Base-by-base conservation (phyloP, 768 basidiomycete species). In the Ramaria sp. region DNA sequence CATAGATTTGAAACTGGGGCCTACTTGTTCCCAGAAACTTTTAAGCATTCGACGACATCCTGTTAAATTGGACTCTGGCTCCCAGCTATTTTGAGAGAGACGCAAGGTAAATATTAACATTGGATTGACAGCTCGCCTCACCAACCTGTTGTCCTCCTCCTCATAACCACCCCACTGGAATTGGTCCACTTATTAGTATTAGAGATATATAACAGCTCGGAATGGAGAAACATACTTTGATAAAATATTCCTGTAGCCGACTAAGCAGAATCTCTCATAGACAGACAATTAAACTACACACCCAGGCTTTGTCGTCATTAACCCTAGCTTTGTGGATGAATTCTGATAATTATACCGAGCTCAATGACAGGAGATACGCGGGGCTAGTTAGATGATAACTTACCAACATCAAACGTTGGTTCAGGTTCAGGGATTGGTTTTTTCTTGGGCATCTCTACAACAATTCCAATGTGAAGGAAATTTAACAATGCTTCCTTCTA, bases 111-210 rank as follows among this genome's bases (percentile, higher is more conserved):
- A 56, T 45, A 19, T 41, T 71, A 37, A 10, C 9, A 37, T 13
- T 37, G 34, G 9, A 13, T 37, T 10, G 9, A 7, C 3, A 10
- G 34, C 9, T 37, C 9, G 9, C 10, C 34, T 37, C 34, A 7
- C 34, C 31, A 60, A 83, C 86, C 74, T 85, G 60, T 86, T 77
- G 1, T 74, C 71, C 31, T 74, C 75, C 0, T 78, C 78, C 51
- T 66, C 70, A 64, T 86, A 88, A 9, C 77, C 78, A 11, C 74
- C 80, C 86, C 86, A 88, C 86, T 88, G n/a, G 27, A 54, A 49
- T 24, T 27, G 20, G 49, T 54, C 59, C 53, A 59, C 50, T 54
- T 19, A 43, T 13, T 10, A 10, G 10, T 9, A 34, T 34, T n/a
- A n/a, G n/a, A 34, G 33, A 34, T 34, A 13, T 13, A 37, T 37